Evolutionary conservation across 2,329 filamentous ascomycete species (phyloP).

Genomic region (Aureobasidium mangrovei): DNA sequence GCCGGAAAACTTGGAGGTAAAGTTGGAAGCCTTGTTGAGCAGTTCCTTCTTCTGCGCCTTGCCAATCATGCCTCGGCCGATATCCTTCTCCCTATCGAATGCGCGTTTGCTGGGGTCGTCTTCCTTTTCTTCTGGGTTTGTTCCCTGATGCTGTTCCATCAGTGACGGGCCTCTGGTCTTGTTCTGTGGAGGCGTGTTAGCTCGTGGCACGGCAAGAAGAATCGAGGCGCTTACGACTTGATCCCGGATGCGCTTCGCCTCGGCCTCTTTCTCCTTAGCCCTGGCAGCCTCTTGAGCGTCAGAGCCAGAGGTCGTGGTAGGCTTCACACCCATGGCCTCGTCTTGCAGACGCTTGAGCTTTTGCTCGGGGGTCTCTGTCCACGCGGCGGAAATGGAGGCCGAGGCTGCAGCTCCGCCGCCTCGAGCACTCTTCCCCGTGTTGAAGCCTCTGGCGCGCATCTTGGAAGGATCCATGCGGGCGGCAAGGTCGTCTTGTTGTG

Average conservation of each 20-base stretch:
- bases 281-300: conserved; percentile 10
- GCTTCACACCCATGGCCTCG: conserved; percentile 52
- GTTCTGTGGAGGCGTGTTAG: conserved; percentile 29
- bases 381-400: conserved; percentile 48
- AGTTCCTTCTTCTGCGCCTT: conserved; percentile 61
- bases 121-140: conserved; percentile 53
- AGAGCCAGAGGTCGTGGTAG: not conserved
- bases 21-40: conserved; percentile 69
- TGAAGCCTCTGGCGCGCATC: conserved; percentile 72
- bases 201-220: conserved; percentile 1
- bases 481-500: conserved; percentile 41
- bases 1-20: conserved; percentile 71
- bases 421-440: conserved; percentile 55
- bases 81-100: conserved; percentile 92
- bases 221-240: conserved; percentile 45
- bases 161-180: conserved; percentile 27
- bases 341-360: conserved; percentile 73
- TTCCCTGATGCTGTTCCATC: conserved; percentile 39
- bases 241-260: conserved; percentile 45
- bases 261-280: conserved; percentile 34
- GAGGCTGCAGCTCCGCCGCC: conserved; percentile 26
- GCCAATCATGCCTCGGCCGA: conserved; percentile 66
- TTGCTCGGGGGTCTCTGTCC: conserved; percentile 87
- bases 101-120: conserved; percentile 85
- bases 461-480: conserved; percentile 74